Base-by-base conservation (phyloP, 768 basidiomycete species). In the Suillus ampliporus region DNA sequence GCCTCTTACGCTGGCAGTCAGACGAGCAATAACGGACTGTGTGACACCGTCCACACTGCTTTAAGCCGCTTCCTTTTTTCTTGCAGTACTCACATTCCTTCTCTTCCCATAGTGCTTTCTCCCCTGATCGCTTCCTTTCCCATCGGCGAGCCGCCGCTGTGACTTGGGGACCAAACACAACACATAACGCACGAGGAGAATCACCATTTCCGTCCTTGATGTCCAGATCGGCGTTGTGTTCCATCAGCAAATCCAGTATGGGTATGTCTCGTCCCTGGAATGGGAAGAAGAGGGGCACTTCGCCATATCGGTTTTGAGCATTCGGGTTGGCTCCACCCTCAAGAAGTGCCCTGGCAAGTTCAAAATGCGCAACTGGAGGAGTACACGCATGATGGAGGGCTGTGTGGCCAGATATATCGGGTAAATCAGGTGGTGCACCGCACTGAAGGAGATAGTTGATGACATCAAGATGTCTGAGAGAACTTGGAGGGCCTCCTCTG, bases 11-110 rank as follows among this genome's bases (percentile, higher is more conserved):
- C 71, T 87, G 87, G 64, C 87, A 87, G 37, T 80, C 80, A 1
- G 72, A 65, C 6, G 84, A 85, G 60, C 87, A 88, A 64, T 88
- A 88, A 26, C 81, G 72, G 5, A 75, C 77, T 1, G 82, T 68
- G 17, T 76, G 77, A 54, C 87, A 88, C 34, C 74, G 72, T 4
- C 71, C 64, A 58, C 86, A 86, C 56, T 72, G 74, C 67, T 76
- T 83, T 61, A 86, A 61, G 19, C 73, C 63, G n/a, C 41, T 70
- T 17, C 65, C 72, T 47, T 69, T 68, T 28, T 66, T 65, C 57
- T 66, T 70, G 61, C 81, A 83, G 4, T 63, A 57, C 21, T 79
- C 82, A 62, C 86, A 88, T 41, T 64, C 69, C 66, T 82, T 63
- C 66, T 78, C 80, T n/a, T 77, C 76, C 65, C 73, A 69, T 14